Base-by-base conservation (phyloP, 2,329 filamentous ascomycete genomes). In the Colletotrichum sp. region DNA sequence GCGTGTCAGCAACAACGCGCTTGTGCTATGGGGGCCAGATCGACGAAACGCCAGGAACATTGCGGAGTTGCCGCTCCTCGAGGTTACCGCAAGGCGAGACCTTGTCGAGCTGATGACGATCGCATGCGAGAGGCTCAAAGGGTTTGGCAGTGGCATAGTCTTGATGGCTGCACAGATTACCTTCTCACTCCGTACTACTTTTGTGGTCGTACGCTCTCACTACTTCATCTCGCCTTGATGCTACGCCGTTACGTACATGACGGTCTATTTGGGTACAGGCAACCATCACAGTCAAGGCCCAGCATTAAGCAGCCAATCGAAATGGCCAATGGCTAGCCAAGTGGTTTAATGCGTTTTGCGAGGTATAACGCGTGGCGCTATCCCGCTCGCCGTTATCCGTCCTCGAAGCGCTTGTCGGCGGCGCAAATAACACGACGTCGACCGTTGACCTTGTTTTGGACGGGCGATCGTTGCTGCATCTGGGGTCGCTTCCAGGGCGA, bases 61-160 rank as follows among this genome's bases (percentile, higher is more conserved):
- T 21, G 16, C 21, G 10, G 32, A 48, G 13, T 18, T 24, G 15
- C 43, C 26, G 13, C 24, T 16, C 18, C 34, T 26, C 18, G 21
- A 30, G n/a, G 32, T 43, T 58, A 26, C 61, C 26, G 12, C 26
- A 18, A 26, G 30, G 13, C 34, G 21, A 24, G 32, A 26, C 71
- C 74, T 57, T 75, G 74, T 63, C 71, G 52, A 76, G 74, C 74
- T 76, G 74, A 76, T 26, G 60, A 60, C 15, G 36, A 76, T 65
- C 52, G 5, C 36, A 48, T 30, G 21, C 52, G 63, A 21, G 38
- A 63, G 57, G 36, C 63, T 55, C 18, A 18, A 16, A 48, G n/a
- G 28, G 43, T 43, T 24, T 18, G 26, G 34, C 6, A 32, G 24
- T 15, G 13, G 38, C 18, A 38, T 12, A 24, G 30, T 13, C 12